Base-by-base conservation (phyloP, 306 rosid genomes). In the Dryas octopetala region DNA sequence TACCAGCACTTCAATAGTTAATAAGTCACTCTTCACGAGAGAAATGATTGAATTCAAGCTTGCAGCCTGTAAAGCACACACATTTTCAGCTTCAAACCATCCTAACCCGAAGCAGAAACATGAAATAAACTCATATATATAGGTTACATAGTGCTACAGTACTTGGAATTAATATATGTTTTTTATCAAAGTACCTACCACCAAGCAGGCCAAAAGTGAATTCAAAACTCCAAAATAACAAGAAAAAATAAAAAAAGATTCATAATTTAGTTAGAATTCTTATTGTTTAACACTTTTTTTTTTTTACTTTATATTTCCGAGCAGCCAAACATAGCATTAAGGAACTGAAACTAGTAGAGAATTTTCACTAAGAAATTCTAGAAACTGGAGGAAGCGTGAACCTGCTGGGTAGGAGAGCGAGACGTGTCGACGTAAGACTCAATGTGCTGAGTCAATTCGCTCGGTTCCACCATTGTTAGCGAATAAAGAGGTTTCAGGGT, bases 361-460 rank as follows among this genome's bases (percentile, higher is more conserved):
- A 53, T 40, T 61, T 60, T 13, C 12, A 43, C 26, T 32, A 69
- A 41, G 14, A 23, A 49, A 45, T 40, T 17, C 6, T 7, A 13
- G 23, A 66, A 79, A 49, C 57, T 62, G 40, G 69, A 38, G 43
- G 58, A 62, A 54, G 43, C 28, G 67, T 19, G 77, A 71, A 95
- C 98, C 97, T 91, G 92, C 53, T 86, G 87, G 67, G 81, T 6
- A 13, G 81, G 85, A 69, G 97, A 59, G 14, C 93, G 76, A 79
- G 96, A 88, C 2, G 87, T 75, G 78, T 88, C 91, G 69, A 95
- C 90, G 78, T 86, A 95, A 5, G 88, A 86, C 79, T 91, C 97
- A 74, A 95, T 86, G 84, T 75, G 83, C 69, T 70, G 86, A 77
- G 81, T 83, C 80, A 92, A 81, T 52, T 84, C 79, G 76, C 76